Evolutionary conservation across 2,329 filamentous ascomycete species (phyloP).

Genomic region (Ambrosiella cleistominuta): DNA sequence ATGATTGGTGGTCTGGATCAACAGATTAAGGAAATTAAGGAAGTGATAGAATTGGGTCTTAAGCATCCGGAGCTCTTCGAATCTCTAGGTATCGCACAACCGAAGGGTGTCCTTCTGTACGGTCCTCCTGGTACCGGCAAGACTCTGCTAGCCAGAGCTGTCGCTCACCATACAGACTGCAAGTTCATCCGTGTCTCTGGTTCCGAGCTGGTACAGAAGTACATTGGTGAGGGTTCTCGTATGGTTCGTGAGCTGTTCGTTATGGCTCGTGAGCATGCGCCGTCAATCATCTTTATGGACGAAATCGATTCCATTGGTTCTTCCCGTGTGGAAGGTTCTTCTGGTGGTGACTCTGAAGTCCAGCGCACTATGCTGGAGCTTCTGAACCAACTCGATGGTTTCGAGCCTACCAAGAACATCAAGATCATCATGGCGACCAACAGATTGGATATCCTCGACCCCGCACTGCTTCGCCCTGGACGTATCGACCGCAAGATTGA

Average conservation of each 20-base stretch:
- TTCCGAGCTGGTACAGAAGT: constrained; percentile 94
- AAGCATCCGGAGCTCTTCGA: constrained; percentile 98
- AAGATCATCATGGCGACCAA: constrained; percentile 99
- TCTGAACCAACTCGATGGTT: constrained; percentile 94
- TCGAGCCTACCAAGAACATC: constrained; percentile 99
- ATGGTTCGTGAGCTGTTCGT: constrained; percentile 99
- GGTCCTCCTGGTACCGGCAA: constrained; percentile 95
- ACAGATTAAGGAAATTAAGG: constrained; percentile 99
- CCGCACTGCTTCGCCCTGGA: constrained; percentile 82
- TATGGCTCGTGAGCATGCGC: constrained; percentile 95
- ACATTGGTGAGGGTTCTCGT: constrained; percentile 91
- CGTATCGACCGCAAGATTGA: constrained; percentile 98
- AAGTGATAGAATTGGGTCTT: constrained; percentile 94
- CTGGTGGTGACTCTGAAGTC: constrained; percentile 90
- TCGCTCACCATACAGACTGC: constrained; percentile 96
- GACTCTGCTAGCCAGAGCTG: constrained; percentile 83
- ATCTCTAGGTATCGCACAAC: constrained; percentile 94
- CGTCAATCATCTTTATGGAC: constrained; percentile 99
- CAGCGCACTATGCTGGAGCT: constrained; percentile 97
- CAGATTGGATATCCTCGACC: constrained; percentile 90
- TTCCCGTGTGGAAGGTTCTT: constrained; percentile 87
- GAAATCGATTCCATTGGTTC: constrained; percentile 98
- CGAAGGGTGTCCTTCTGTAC: constrained; percentile 92
- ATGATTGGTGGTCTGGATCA: constrained; percentile 99
- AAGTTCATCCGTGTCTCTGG: constrained; percentile 97